These are phyloP conservation scores for Pseudomonodictys pantanalensis DNA, from an alignment of 495 filamentous ascomycete genomes.

Conservation along the genomic window DNA sequence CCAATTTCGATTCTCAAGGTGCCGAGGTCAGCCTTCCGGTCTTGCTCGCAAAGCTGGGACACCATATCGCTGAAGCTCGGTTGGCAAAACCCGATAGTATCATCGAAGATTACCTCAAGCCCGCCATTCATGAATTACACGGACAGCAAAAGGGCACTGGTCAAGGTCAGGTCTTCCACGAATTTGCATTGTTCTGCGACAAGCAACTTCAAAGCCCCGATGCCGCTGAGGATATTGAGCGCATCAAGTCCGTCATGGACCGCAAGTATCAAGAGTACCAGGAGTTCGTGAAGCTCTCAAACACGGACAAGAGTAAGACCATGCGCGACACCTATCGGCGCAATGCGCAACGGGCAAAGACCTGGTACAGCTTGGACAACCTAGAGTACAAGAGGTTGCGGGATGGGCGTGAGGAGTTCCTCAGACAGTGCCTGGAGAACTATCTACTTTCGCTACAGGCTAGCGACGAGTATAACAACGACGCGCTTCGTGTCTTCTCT, in stretches of 20 bases:
- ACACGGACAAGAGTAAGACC: constrained; percentile 47
- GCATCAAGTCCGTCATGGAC: constrained; percentile 73
- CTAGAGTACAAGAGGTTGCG: constrained; percentile 77
- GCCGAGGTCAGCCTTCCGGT: constrained; percentile 50
- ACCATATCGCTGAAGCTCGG: constrained; percentile 87
- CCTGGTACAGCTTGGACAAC: constrained; percentile 86
- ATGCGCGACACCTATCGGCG: constrained; percentile 46
- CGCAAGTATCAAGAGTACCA: constrained; percentile 53
- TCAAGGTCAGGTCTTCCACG: constrained; percentile 85
- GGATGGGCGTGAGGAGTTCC: constrained; percentile 71
- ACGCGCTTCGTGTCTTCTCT: constrained; percentile 89
- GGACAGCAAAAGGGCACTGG: constrained; percentile 66
- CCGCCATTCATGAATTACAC: constrained; percentile 76
- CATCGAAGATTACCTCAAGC: constrained; percentile 74
- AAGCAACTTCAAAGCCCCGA: constrained; percentile 83
- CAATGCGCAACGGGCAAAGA: constrained; percentile 62
- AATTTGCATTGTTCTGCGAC: constrained; percentile 94
- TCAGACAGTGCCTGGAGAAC: constrained; percentile 86
- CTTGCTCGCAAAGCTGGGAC: constrained; percentile 77
- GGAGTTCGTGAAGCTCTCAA: constrained; percentile 66
- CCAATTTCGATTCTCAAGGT: constrained; percentile 21
- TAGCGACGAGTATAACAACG: constrained; percentile 82
- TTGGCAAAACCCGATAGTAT: constrained; percentile 89
- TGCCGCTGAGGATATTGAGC: constrained; percentile 76
- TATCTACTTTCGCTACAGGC: constrained; percentile 82